Evolutionary conservation across 2,329 filamentous ascomycete genomes (phyloP).

Genomic region (Periglandula ipomoeae): DNA sequence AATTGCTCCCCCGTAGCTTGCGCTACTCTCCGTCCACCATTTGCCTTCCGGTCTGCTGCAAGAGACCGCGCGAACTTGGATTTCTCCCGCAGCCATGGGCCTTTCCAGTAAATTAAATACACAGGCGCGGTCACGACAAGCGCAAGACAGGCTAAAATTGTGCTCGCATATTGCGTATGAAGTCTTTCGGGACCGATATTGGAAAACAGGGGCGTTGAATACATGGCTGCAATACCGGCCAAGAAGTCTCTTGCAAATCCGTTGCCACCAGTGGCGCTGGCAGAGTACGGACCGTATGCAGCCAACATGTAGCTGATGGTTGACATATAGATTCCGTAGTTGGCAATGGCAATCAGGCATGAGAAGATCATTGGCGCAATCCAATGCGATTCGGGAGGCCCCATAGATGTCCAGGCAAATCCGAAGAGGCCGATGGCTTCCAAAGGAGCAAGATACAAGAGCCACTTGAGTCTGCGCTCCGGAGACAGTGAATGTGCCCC

Average conservation of each 20-base stretch:
- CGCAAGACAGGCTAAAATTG: too few relatives aligned
- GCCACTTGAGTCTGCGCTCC: too few relatives aligned
- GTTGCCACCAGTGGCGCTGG: not conserved
- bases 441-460: too few relatives aligned
- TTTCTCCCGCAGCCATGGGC: slow-evolving; percentile 45
- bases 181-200: too few relatives aligned
- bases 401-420: too few relatives aligned
- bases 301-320: not conserved
- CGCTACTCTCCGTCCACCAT: not conserved
- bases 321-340: not conserved
- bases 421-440: too few relatives aligned
- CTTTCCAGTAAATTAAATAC: slow-evolving; percentile 57
- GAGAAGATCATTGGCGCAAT: too few relatives aligned
- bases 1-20: not conserved
- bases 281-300: not conserved
- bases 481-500: too few relatives aligned
- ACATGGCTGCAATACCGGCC: slow-evolving; percentile 61
- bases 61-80: slow-evolving; percentile 51
- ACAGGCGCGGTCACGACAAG: slow-evolving; percentile 50
- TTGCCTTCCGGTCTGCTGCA: slow-evolving; percentile 1
- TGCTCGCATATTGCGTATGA: too few relatives aligned
- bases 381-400: too few relatives aligned
- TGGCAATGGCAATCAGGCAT: not conserved
- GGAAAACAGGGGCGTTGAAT: slow-evolving; percentile 51
- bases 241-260: not conserved